Evolutionary conservation across 371 early-diverging fungal genomes (phyloP), one percentile per base, ranked within the genome.

Genomic region (Apophysomyces ossiformis): DNA sequence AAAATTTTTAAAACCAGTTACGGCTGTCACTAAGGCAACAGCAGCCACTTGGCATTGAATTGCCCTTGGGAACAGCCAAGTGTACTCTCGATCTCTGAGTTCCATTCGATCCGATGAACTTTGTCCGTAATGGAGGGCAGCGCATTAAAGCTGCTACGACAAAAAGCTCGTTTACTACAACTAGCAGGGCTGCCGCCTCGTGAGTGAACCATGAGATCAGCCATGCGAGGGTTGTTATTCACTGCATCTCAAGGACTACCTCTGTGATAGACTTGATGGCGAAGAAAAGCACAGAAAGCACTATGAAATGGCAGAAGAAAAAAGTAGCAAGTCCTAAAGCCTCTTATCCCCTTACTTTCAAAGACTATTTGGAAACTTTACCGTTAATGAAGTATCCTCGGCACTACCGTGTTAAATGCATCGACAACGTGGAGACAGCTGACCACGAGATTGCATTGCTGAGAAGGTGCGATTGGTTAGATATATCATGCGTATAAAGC

Each of bases 341-440:
- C 1, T 6, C 46, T 18, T 45, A 50, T 50, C 54, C 54, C n/a
- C 54, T 8, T 5, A 50, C 54, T 5, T 70, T 73, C 21, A 66
- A 65, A 18, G 41, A 37, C 1, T 57, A 62, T 21, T 9, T 73
- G 4, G 41, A 57, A 0, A 37, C 26, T 11, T 32, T 74, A 26
- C 72, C 75, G 8, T 8, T 6, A 15, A 41, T 71, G 8, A 16
- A 36, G 18, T 72, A 69, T 54, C 78, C 78, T 11, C 32, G 13
- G 6, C 59, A 58, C 45, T 78, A 71, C 54, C 65, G 41, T 37
- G 70, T 78, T 0, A 58, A 65, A 18, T 73, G 75, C 54, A 39
- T 66, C 11, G 21, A 57, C 13, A 60, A 18, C 7, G 15, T 43
- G 4, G 54, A 67, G 5, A 61, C 70, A 11, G 58, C 65, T 5